Conservation (phyloP, 805 yeast species). For the Kodamaea fukazawae region DNA sequence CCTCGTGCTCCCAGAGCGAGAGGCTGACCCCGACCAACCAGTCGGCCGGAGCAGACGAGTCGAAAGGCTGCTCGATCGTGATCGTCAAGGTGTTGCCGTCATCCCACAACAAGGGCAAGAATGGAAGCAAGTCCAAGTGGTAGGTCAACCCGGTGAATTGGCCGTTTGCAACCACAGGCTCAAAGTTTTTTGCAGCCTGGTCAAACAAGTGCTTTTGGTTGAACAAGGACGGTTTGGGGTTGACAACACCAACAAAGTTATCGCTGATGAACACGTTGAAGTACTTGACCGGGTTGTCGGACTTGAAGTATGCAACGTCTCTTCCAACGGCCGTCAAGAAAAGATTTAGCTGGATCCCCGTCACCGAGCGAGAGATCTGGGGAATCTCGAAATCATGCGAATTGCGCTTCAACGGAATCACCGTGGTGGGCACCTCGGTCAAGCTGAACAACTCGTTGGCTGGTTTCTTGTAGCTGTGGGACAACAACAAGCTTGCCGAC, state of each 20-base stretch:
- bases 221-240: conserved; percentile 29
- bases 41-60: background rate
- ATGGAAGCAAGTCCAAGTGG: conserved; percentile 24
- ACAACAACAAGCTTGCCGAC: conserved; percentile 20
- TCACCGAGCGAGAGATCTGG: background rate
- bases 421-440: conserved; percentile 8
- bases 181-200: conserved; percentile 15
- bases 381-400: conserved; percentile 21
- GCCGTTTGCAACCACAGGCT: conserved; percentile 28
- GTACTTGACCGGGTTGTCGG: conserved; percentile 18
- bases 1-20: conserved; percentile 5
- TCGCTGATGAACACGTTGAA: conserved; percentile 23
- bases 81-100: background rate
- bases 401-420: conserved; percentile 20
- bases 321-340: conserved; percentile 28
- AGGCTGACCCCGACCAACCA: conserved; percentile 3
- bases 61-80: background rate
- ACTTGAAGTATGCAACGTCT: conserved; percentile 22
- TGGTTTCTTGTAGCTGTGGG: conserved; percentile 14
- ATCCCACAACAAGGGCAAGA: conserved; percentile 28
- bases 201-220: conserved; percentile 22
- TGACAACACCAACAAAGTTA: conserved; percentile 19
- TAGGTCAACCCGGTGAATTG: conserved; percentile 25
- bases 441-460: conserved; percentile 3
- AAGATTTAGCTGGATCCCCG: conserved; percentile 13